Evolutionary conservation across 73 alveolate species (phyloP).

Genomic region (Tetrahymena thermophila): DNA sequence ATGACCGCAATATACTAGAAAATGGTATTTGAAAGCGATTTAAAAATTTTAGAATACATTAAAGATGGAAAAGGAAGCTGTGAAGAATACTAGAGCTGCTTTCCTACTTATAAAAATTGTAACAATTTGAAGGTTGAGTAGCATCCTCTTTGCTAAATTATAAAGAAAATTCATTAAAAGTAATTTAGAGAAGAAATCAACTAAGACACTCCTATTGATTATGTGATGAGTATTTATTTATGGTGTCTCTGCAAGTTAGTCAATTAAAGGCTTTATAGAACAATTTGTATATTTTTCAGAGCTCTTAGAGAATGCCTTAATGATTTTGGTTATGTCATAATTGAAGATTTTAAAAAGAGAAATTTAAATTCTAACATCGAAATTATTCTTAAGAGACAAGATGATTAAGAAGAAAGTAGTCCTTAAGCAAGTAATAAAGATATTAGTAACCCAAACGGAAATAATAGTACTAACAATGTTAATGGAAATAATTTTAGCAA

Average conservation of each 20-base stretch:
- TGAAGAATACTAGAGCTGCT: not conserved
- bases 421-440: not conserved
- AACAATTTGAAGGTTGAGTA: not conserved
- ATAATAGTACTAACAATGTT: not conserved
- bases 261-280: not conserved
- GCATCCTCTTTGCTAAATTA: not conserved
- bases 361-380: not conserved
- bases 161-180: not conserved
- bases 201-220: not conserved
- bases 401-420: not conserved
- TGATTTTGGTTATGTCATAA: not conserved
- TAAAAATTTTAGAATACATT: not conserved
- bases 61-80: not conserved
- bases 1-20: not conserved
- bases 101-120: not conserved
- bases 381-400: not conserved
- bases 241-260: not conserved
- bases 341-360: not conserved
- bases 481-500: not conserved
- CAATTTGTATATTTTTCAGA: not conserved
- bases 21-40: not conserved
- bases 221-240: not conserved
- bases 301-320: not conserved
- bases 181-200: not conserved
- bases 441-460: not conserved